Base-by-base conservation (phyloP, 257 asterid genomes). In the Ehretia macrophylla region DNA sequence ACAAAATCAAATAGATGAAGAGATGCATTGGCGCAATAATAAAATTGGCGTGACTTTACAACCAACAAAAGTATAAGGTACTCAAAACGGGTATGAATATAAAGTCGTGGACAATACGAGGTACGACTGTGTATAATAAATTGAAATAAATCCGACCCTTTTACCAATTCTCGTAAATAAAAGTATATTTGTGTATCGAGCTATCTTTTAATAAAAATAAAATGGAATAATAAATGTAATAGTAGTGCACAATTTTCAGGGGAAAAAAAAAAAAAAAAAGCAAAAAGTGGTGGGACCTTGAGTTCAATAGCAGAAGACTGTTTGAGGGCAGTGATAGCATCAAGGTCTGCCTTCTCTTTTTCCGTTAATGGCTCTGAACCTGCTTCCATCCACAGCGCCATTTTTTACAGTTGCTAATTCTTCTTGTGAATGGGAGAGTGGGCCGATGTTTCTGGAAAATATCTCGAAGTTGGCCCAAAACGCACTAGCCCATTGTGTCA, bases 331-430 rank as follows among this genome's bases (percentile, higher is more conserved):
- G 85, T 40, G 48, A 92, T 84, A 61, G 93, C 97, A 60, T 81
- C 87, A 17, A 88, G 79, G 80, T 92, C 95, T 46, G 72, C 46
- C 22, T 68, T 55, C 47, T 86, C 95, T 18, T 66, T 71, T 14
- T 63, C 64, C 49, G 93, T 74, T 76, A 71, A 59, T 17, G 95
- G 92, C 53, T 81, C 87, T 14, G 93, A 73, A 67, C 93, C 85
- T 5, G 97, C 54, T 50, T 86, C 97, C 97, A 86, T 92, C 85
- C 64, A 71, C 17, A 84, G 86, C 16, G 90, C 88, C 85, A 82
- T 81, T 49, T 58, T 16, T 32, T 22, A 42, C 27, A 52, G 32
- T 9, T 42, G 50, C 53, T 57, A 53, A 17, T 8, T n/a, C n/a
- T 37, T 12, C 5, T 21, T 19, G 5, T 27, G 14, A 44, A 20